phyloP scores from a whole-genome alignment of 768 basidiomycete genomes.

The Rhizopogon vesiculosus region DNA sequence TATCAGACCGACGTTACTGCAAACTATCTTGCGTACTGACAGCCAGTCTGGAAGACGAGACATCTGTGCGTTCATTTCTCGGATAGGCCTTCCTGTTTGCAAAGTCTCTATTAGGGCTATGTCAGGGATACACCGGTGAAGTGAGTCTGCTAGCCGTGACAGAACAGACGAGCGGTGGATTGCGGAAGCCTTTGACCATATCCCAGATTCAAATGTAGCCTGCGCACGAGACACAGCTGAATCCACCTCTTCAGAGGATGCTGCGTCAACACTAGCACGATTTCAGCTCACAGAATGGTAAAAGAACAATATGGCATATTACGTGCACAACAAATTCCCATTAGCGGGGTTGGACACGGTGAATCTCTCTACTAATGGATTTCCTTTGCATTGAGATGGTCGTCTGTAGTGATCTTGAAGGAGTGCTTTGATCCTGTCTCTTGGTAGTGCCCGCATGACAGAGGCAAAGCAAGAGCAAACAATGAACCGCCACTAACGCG shows the following conservation, averaged over 20 bases:
- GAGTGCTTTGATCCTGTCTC: not conserved
- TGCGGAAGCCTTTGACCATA: constrained; percentile 64
- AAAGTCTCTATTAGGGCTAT: constrained; percentile 63
- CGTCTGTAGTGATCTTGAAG: constrained; percentile 8
- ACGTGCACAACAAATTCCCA: constrained; percentile 53
- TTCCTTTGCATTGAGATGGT: not conserved
- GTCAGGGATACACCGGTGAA: constrained; percentile 54
- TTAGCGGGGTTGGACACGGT: constrained; percentile 65
- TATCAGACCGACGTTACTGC: constrained; percentile 1
- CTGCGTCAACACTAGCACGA: constrained; percentile 44
- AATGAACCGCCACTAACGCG: constrained; percentile 19
- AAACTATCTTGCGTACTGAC: constrained; percentile 36
- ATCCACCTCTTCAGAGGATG: constrained; percentile 48
- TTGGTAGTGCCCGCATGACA: not conserved
- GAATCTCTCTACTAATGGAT: constrained; percentile 32
- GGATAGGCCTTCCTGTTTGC: constrained; percentile 78
- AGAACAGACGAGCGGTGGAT: constrained; percentile 61
- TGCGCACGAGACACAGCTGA: constrained; percentile 53
- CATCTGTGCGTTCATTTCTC: constrained; percentile 81
- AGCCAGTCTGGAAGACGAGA: constrained; percentile 82
- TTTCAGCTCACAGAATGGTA: not conserved
- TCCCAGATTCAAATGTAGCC: constrained; percentile 54
- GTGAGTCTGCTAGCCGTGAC: constrained; percentile 54
- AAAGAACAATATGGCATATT: not conserved
- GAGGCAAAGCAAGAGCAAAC: not conserved